phyloP scores from a whole-genome alignment of 768 basidiomycete species.

The Russula griseocarnosa region DNA sequence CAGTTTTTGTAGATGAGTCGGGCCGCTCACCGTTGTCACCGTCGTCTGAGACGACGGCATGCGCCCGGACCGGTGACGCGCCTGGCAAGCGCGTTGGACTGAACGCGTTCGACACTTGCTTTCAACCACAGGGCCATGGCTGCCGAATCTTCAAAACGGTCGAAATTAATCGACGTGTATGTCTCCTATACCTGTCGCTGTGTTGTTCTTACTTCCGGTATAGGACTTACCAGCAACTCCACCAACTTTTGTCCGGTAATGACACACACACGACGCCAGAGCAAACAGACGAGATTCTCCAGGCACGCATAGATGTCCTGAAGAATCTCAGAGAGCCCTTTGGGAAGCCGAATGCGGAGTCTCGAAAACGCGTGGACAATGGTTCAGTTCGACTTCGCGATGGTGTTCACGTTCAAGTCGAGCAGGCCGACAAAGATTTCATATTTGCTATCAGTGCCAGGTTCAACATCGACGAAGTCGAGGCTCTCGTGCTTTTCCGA shows the following conservation, averaged over 20 bases:
- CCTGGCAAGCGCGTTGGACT: constrained; percentile 16
- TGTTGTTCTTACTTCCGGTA: constrained; percentile 4
- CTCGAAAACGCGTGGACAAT: constrained; percentile 60
- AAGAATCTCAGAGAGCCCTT: constrained; percentile 59
- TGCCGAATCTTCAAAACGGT: constrained; percentile 53
- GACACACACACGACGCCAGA: constrained; percentile 56
- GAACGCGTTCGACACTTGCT: constrained; percentile 6
- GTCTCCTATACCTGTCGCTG: constrained; percentile 29
- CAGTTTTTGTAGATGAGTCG: neutral
- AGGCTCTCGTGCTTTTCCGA: constrained; percentile 66
- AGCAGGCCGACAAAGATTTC: constrained; percentile 66
- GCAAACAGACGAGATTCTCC: constrained; percentile 56
- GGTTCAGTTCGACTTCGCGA: constrained; percentile 68
- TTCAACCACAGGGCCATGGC: constrained; percentile 35
- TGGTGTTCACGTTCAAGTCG: constrained; percentile 57
- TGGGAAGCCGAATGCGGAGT: constrained; percentile 62
- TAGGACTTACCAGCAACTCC: constrained; percentile 65
- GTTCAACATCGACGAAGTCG: constrained; percentile 76
- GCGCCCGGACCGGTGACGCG: neutral
- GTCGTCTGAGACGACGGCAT: neutral
- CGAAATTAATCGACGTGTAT: constrained; percentile 69
- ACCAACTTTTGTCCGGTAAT: constrained; percentile 54
- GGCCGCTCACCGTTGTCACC: neutral
- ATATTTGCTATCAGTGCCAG: constrained; percentile 65
- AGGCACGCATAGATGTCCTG: constrained; percentile 54